Evolutionary conservation across 2,329 filamentous ascomycete species (phyloP).

Genomic region (Byssothecium circinans): DNA sequence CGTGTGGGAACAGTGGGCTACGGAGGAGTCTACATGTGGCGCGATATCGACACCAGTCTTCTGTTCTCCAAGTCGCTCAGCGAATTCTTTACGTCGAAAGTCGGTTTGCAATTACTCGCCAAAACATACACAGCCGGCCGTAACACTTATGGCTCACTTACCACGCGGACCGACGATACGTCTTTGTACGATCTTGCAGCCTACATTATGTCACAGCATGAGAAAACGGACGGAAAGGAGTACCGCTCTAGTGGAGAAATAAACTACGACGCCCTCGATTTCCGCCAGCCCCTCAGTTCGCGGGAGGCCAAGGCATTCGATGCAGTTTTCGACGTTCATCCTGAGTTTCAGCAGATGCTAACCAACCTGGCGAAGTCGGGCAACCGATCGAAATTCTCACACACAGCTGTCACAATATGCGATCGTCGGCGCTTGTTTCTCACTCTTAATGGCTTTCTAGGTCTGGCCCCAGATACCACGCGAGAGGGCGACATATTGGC

Average conservation of each 20-base stretch:
- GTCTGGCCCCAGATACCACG: conserved; percentile 6
- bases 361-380: conserved; percentile 1
- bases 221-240: not conserved
- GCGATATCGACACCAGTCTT: conserved; percentile 3
- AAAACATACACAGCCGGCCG: conserved; percentile 5
- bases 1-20: conserved; percentile 4
- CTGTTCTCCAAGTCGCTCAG: conserved; percentile 2
- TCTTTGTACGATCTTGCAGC: conserved; percentile 5
- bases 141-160: conserved; percentile 7
- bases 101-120: conserved; percentile 3
- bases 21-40: conserved; percentile 3
- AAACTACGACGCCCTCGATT: too few species aligned
- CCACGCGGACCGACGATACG: not conserved
- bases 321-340: conserved; percentile 1
- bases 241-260: not conserved
- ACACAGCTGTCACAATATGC: conserved; percentile 5
- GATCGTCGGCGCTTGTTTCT: conserved; percentile 6
- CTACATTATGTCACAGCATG: conserved; percentile 2
- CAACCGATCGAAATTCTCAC: conserved; percentile 1
- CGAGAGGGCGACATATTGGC: conserved; percentile 7
- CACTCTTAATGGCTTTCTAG: conserved; percentile 9
- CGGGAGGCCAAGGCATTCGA: not conserved
- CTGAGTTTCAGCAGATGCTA: conserved; percentile 1
- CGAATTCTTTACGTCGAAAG: conserved; percentile 5
- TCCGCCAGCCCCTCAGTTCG: too few species aligned